Conservation (phyloP, 164 flowering plant genomes). For the Paratinospora sagittata region DNA sequence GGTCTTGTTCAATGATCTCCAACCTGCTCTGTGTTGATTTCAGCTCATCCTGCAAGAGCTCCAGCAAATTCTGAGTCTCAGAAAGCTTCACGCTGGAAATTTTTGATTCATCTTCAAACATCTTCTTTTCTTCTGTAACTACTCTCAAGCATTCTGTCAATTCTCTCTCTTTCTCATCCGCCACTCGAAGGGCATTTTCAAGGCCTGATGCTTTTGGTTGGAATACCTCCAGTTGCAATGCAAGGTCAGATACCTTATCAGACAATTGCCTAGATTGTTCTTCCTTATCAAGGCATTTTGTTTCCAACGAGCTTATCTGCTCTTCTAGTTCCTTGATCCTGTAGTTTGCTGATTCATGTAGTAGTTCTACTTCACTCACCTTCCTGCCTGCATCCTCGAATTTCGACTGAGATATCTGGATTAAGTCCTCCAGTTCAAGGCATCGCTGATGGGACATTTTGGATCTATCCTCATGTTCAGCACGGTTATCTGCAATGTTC, state of each 20-base stretch:
- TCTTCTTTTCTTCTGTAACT: constrained; percentile 50
- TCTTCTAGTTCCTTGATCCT: constrained; percentile 77
- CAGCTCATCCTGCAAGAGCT: constrained; percentile 47
- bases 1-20: constrained; percentile 48
- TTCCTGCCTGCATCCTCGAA: constrained; percentile 52
- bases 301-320: constrained; percentile 46
- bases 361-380: constrained; percentile 57
- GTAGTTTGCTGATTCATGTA: constrained; percentile 57
- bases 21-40: constrained; percentile 42
- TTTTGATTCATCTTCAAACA: constrained; percentile 40
- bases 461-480: constrained; percentile 73
- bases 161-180: constrained; percentile 58
- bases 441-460: constrained; percentile 53
- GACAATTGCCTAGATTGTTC: constrained; percentile 41
- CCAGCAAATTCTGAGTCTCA: constrained; percentile 51
- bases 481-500: constrained; percentile 35
- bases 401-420: constrained; percentile 60
- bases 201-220: constrained; percentile 45
- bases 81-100: constrained; percentile 42
- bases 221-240: constrained; percentile 50
- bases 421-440: constrained; percentile 65
- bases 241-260: constrained; percentile 48
- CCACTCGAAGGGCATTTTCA: constrained; percentile 50
- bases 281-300: constrained; percentile 47
- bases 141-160: constrained; percentile 39